These are phyloP conservation scores for Ceratobasidium sp. DNA, from an alignment of 1,284 basidiomycete species.

Conservation along the genomic window DNA sequence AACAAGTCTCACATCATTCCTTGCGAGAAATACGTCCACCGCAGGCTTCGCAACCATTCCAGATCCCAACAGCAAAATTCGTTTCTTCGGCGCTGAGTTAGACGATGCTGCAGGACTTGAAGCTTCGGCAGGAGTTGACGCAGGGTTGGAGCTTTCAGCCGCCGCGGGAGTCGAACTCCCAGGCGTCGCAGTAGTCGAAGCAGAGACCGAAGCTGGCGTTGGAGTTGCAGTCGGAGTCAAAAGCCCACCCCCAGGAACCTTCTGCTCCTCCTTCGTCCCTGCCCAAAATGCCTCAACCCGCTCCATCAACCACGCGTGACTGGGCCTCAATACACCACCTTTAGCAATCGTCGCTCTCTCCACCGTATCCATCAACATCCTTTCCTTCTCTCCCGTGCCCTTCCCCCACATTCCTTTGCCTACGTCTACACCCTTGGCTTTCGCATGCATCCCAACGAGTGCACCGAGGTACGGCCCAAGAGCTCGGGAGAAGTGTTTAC, in stretches of 20 bases:
- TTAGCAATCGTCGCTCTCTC: slow-evolving; percentile 76
- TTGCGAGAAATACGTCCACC: slow-evolving; percentile 73
- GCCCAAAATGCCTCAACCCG: slow-evolving; percentile 61
- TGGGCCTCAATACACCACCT: slow-evolving; percentile 64
- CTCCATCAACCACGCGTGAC: slow-evolving; percentile 69
- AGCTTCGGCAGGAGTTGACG: not conserved
- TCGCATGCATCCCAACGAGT: slow-evolving; percentile 56
- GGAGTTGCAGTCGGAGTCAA: not conserved
- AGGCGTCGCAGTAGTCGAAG: slow-evolving; percentile 1
- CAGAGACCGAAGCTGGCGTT: not conserved
- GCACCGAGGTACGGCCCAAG: slow-evolving; percentile 75
- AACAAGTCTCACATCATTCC: slow-evolving; percentile 70
- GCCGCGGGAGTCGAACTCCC: not conserved
- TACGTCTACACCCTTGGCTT: slow-evolving; percentile 36
- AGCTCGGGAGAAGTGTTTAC: slow-evolving; percentile 73
- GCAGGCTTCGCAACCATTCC: slow-evolving; percentile 92
- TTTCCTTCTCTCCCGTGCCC: slow-evolving; percentile 47
- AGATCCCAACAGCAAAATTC: slow-evolving; percentile 84
- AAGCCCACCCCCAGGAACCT: not conserved
- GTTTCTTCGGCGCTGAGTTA: slow-evolving; percentile 62
- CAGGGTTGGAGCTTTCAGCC: not conserved
- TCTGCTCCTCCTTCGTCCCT: slow-evolving; percentile 11
- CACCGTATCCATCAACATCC: slow-evolving; percentile 60
- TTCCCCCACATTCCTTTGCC: slow-evolving; percentile 45
- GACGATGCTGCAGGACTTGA: not conserved